These are phyloP conservation scores for Colletotrichum sp. DNA, from an alignment of 2,329 filamentous ascomycete species.

Conservation along the genomic window DNA sequence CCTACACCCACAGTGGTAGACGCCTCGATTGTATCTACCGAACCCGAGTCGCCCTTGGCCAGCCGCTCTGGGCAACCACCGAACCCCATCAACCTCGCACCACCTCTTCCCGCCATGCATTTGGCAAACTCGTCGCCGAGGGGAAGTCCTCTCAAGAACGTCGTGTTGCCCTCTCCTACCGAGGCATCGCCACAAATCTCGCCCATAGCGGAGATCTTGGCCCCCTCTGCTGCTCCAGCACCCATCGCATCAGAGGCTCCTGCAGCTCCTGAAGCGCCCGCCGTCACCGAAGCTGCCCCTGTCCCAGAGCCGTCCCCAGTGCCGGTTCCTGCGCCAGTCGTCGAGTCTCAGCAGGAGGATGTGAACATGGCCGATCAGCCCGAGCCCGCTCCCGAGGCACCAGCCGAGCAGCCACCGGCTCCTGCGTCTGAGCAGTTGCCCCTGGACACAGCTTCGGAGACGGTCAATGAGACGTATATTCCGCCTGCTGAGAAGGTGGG, in stretches of 20 bases:
- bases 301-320: not conserved
- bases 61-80: slow-evolving; percentile 17
- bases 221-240: not conserved
- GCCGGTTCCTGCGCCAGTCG: not conserved
- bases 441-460: not conserved
- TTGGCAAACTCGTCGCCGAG: slow-evolving; percentile 31
- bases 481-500: slow-evolving; percentile 16
- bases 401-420: not conserved
- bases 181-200: slow-evolving; percentile 32
- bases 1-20: slow-evolving; percentile 27
- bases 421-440: not conserved
- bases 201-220: slow-evolving; percentile 5
- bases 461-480: slow-evolving; percentile 1
- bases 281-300: not conserved
- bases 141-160: slow-evolving; percentile 60
- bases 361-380: not conserved
- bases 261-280: not conserved
- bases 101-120: slow-evolving; percentile 31
- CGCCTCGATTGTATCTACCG: slow-evolving; percentile 22
- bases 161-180: slow-evolving; percentile 51
- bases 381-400: not conserved
- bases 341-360: not conserved
- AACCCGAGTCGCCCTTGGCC: slow-evolving; percentile 14
- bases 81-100: slow-evolving; percentile 35
- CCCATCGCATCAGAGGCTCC: not conserved